Evolutionary conservation across 257 asterid genomes (phyloP).

Genomic region (Nicotiana sylvestris): DNA sequence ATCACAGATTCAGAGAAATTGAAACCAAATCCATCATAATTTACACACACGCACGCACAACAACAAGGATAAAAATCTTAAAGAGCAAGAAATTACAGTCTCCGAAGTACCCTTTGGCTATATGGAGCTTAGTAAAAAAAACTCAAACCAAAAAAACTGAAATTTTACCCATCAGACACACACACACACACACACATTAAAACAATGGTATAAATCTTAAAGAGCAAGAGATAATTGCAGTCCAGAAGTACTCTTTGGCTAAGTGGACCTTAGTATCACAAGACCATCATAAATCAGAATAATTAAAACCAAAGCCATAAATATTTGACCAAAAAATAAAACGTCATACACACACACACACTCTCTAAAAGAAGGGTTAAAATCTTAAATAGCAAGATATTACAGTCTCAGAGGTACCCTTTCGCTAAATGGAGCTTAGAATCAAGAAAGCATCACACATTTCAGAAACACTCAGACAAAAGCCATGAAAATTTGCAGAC

Average conservation of each 20-base stretch:
- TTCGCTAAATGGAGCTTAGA: neutral
- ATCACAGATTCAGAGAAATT: neutral
- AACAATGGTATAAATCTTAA: neutral
- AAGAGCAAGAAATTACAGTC: neutral
- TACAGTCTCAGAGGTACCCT: no score
- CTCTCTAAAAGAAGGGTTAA: no score
- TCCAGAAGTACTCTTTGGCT: slow-evolving; percentile 51
- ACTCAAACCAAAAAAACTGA: neutral
- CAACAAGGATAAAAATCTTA: neutral
- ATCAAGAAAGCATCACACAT: neutral
- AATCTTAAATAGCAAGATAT: neutral
- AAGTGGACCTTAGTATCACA: slow-evolving; percentile 47
- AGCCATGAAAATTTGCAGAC: no score
- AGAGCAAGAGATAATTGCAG: neutral
- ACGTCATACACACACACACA: neutral
- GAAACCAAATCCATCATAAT: neutral
- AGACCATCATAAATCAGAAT: neutral
- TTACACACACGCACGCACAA: neutral
- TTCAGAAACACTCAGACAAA: no score
- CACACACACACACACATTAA: neutral
- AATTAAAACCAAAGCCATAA: neutral
- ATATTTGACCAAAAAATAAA: neutral
- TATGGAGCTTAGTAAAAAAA: neutral
- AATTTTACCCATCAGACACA: neutral
- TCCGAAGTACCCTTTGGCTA: slow-evolving; percentile 1